Conservation (phyloP, 352 stramenopile species). For the Elongisporangium prolatum region DNA sequence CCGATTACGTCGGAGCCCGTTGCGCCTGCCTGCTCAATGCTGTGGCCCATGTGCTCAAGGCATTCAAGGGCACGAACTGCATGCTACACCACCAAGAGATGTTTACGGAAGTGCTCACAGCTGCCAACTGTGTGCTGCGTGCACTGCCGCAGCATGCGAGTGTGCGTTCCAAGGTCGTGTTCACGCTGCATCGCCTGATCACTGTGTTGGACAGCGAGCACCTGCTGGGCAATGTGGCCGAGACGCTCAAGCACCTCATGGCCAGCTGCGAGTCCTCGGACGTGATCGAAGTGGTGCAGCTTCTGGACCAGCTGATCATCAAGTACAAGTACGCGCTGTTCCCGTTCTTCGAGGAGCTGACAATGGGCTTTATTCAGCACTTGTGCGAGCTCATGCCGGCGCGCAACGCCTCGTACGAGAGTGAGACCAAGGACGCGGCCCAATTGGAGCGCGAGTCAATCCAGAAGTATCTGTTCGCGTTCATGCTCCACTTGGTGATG, state of each 20-base stretch:
- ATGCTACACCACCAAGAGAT: conserved; percentile 76
- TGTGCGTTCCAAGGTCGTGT: conserved; percentile 79
- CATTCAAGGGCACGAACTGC: conserved; percentile 66
- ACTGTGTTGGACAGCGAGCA: conserved; percentile 69
- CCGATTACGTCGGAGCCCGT: conserved; percentile 47
- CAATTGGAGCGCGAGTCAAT: conserved; percentile 74
- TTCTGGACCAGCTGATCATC: conserved; percentile 85
- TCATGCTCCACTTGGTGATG: conserved; percentile 65
- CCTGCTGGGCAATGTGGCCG: conserved; percentile 56
- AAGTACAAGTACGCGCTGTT: conserved; percentile 74
- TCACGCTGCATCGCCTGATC: conserved; percentile 73
- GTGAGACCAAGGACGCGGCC: conserved; percentile 62
- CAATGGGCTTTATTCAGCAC: conserved; percentile 69
- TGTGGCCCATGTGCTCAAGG: conserved; percentile 80
- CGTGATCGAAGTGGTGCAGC: conserved; percentile 78
- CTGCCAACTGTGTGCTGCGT: conserved; percentile 52
- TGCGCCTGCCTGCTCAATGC: conserved; percentile 63
- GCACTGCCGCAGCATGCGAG: conserved; percentile 35
- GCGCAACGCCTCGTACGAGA: conserved; percentile 31
- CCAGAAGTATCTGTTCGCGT: conserved; percentile 82
- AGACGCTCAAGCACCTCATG: conserved; percentile 58
- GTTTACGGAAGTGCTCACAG: conserved; percentile 68
- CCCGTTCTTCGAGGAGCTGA: conserved; percentile 59
- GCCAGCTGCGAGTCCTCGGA: conserved; percentile 52
- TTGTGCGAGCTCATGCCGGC: conserved; percentile 64